Evolutionary conservation across 2,329 filamentous ascomycete genomes (phyloP), one percentile per base, ranked within the genome.

Genomic region (Alternaria sp.): DNA sequence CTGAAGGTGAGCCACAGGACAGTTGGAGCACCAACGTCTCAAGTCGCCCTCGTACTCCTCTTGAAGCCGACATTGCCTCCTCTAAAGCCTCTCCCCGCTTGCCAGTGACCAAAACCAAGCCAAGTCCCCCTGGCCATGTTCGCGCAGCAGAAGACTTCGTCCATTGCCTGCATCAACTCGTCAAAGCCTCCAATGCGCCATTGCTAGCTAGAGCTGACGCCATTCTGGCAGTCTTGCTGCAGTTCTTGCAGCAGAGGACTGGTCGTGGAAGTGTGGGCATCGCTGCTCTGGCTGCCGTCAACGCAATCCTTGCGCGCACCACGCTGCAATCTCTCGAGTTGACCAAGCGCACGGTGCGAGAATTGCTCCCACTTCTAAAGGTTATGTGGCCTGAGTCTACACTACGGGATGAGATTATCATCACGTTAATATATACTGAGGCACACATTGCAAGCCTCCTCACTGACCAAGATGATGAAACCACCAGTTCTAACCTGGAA

Each of bases 331-430:
- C 91, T 60, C 82, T 88, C 13, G 76, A 81, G 0, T 81, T 92
- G 51, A 86, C 89, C 3, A 85, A 84, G 63, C 81, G 80, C 33
- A 79, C 89, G 36, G 83, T 90, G 14, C 79, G 82, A 54, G 82
- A 85, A 6, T 74, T 93, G 7, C 72, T 97, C 24, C 90, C 91
- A 1, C 76, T 93, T 42, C 86, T 97, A 63, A 86, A 85, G 54
- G 84, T 86, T 49, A 87, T 92, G 79, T 99, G 94, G 93, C 83
- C 88, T 39, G 72, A 76, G 33, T 50, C 52, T 63, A 84, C 85
- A 13, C 66, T 95, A 49, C 88, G 89, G 66, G 90, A 94, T 63
- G 92, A 83, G 58, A 90, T 97, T 74, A 81, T 96, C 33, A 88
- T 88, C 65, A 86, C 87, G 1, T 80, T 97, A 28, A 87, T 90